Percentiles rank a stretch among this genome's conserved stretches.
phyloP scores from a whole-genome alignment of 768 basidiomycete species.

The Psilocybe azurescens region DNA sequence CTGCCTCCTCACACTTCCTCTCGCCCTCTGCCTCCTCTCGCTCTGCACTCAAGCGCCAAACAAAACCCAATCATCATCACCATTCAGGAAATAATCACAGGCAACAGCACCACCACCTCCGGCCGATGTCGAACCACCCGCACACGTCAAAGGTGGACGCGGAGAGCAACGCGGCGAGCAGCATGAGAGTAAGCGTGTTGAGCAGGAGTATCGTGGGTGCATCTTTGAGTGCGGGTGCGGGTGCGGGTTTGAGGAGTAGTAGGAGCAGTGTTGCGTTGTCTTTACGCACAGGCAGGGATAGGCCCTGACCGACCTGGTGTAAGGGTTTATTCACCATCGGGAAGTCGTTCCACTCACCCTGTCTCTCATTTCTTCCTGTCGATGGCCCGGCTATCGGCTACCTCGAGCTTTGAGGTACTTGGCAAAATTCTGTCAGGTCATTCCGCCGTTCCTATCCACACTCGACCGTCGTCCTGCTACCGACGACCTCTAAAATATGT shows the following conservation, averaged over 20 bases:
- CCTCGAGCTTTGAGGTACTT: too few species aligned
- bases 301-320: too few species aligned
- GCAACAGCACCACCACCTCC: slow-evolving; percentile 16
- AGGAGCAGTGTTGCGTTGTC: too few species aligned
- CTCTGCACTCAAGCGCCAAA: neutral
- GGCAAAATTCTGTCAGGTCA: too few species aligned
- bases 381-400: too few species aligned
- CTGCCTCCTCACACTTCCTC: slow-evolving; percentile 2
- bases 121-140: slow-evolving; percentile 35
- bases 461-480: too few species aligned
- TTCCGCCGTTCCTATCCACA: too few species aligned
- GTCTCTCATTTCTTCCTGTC: too few species aligned
- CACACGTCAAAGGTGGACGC: slow-evolving; percentile 40
- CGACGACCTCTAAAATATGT: too few species aligned
- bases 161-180: slow-evolving; percentile 29
- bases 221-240: neutral
- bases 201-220: slow-evolving; percentile 14
- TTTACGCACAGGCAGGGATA: neutral
- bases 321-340: too few species aligned
- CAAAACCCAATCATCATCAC: neutral
- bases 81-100: neutral
- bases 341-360: too few species aligned
- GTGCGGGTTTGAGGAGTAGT: neutral
- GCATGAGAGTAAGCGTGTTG: slow-evolving; percentile 52
- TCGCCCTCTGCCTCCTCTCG: neutral